phyloP scores from a whole-genome alignment of 805 yeast species.

The Cyberlindnera petersonii region DNA sequence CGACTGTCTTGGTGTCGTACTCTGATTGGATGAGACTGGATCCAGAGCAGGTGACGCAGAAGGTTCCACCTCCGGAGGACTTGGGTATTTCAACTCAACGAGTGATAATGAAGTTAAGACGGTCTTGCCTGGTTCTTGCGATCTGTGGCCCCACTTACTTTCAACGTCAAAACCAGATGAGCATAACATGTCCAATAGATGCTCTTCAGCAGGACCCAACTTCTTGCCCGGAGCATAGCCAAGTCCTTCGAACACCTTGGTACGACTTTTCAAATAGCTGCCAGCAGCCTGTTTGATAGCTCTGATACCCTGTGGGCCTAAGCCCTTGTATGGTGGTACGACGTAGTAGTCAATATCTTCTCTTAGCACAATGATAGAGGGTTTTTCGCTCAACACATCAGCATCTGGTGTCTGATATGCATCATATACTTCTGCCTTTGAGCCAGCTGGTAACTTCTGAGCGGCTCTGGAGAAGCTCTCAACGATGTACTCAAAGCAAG shows the following conservation, averaged over 20 bases:
- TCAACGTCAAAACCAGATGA: constrained; percentile 71
- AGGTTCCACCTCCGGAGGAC: constrained; percentile 17
- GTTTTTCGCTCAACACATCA: constrained; percentile 70
- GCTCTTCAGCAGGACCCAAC: constrained; percentile 89
- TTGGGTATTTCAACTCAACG: constrained; percentile 47
- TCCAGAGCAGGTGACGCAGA: constrained; percentile 34
- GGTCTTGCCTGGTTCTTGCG: constrained; percentile 82
- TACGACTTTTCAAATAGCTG: constrained; percentile 51
- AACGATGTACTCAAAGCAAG: constrained; percentile 80
- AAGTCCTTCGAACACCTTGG: constrained; percentile 73
- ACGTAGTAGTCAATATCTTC: constrained; percentile 95
- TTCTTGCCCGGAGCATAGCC: constrained; percentile 53
- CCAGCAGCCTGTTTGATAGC: constrained; percentile 73
- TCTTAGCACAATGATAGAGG: constrained; percentile 85
- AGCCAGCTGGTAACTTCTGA: constrained; percentile 43
- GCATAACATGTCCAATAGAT: constrained; percentile 90
- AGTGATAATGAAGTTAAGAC: constrained; percentile 82
- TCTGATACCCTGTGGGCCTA: constrained; percentile 56
- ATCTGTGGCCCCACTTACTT: constrained; percentile 84
- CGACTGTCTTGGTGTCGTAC: constrained; percentile 28
- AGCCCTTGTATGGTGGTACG: constrained; percentile 66
- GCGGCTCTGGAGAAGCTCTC: constrained; percentile 68
- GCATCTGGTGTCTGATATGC: constrained; percentile 45
- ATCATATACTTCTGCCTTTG: constrained; percentile 37
- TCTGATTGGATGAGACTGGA: constrained; percentile 39